Conservation (phyloP, 2,329 filamentous ascomycete genomes). For the Trichoderma pleuroti region DNA sequence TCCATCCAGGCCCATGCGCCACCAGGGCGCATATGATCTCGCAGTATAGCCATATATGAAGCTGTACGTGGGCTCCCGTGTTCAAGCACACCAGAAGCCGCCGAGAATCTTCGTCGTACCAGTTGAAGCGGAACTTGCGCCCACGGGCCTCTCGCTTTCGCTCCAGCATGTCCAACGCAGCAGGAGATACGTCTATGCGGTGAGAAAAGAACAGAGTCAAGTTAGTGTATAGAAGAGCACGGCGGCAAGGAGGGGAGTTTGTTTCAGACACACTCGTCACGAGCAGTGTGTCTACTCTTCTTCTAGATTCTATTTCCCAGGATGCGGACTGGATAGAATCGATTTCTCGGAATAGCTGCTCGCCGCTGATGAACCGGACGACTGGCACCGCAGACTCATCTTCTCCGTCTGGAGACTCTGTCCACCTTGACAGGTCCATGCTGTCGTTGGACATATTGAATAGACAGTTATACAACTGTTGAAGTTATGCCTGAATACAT, state of each 20-base stretch:
- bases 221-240: not conserved
- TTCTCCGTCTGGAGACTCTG: not conserved
- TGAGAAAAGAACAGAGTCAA: not conserved
- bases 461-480: fast-evolving
- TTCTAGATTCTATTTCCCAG: not conserved
- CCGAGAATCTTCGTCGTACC: not conserved
- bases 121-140: not conserved
- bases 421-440: not conserved
- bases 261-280: not conserved
- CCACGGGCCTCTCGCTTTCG: not conserved
- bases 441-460: no score
- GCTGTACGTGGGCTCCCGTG: not conserved
- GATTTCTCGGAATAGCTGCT: not conserved
- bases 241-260: not conserved
- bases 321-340: not conserved
- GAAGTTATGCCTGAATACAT: not conserved
- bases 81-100: not conserved
- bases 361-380: not conserved
- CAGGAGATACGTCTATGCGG: not conserved
- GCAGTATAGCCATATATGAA: not conserved
- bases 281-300: not conserved
- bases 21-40: not conserved
- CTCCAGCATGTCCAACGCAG: not conserved
- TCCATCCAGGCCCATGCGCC: not conserved
- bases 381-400: not conserved